Evolutionary conservation across 1,284 basidiomycete species (phyloP).

Genomic region (Omphalotus olearius): DNA sequence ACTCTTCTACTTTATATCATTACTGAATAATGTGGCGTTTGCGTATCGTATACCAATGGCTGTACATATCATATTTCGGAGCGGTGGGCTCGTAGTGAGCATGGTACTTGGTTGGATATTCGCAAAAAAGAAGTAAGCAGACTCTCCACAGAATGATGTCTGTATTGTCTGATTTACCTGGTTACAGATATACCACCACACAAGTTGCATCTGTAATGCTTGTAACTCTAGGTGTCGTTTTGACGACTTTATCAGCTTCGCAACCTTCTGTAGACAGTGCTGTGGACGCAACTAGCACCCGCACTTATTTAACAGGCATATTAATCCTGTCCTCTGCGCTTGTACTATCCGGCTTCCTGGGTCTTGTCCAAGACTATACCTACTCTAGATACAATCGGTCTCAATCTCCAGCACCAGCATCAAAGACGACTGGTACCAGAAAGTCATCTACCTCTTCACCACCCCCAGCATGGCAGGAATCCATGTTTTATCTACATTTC

Average conservation of each 20-base stretch:
- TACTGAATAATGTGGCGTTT: conserved; percentile 90
- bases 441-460: conserved; percentile 19
- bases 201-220: conserved; percentile 75
- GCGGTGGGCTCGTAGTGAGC: conserved; percentile 83
- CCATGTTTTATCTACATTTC: conserved; percentile 86
- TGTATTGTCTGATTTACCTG: not conserved
- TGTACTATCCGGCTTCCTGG: conserved; percentile 78
- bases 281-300: conserved; percentile 16
- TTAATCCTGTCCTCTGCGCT: conserved; percentile 73
- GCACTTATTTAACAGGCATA: conserved; percentile 70
- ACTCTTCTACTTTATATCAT: conserved; percentile 78
- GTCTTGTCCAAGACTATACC: conserved; percentile 84
- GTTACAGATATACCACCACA: conserved; percentile 57
- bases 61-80: conserved; percentile 93
- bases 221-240: conserved; percentile 79
- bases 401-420: not conserved
- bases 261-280: conserved; percentile 22
- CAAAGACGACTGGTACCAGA: not conserved
- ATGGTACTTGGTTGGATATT: conserved; percentile 72
- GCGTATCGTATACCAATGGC: conserved; percentile 84
- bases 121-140: conserved; percentile 48
- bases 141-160: conserved; percentile 15
- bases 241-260: conserved; percentile 78
- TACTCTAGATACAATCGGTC: conserved; percentile 30
- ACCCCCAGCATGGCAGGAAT: conserved; percentile 73